phyloP scores from a whole-genome alignment of 306 rosid genomes.

The Trifolium fragiferum region DNA sequence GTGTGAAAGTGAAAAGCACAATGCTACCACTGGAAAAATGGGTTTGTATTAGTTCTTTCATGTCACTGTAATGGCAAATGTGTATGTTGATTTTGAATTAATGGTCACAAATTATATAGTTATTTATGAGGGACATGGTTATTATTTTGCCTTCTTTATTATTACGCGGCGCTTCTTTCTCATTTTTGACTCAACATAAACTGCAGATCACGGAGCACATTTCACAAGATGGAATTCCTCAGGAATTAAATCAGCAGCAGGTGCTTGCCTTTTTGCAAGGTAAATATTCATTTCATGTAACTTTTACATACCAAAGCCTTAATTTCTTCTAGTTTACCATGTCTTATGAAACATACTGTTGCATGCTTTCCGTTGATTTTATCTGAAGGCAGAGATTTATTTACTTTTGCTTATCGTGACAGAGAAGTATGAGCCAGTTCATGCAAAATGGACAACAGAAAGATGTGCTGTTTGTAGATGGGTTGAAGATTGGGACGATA shows the following conservation, averaged over 20 bases:
- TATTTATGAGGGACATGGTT: conserved; percentile 4
- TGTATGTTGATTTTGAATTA: conserved; percentile 28
- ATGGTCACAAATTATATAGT: conserved; percentile 31
- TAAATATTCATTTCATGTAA: conserved; percentile 43
- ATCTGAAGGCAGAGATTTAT: conserved; percentile 30
- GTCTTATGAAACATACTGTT: conserved; percentile 22
- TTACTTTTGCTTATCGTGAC: conserved; percentile 47
- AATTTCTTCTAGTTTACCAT: conserved; percentile 27
- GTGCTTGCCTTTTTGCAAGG: conserved; percentile 77
- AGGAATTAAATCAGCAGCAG: conserved; percentile 67
- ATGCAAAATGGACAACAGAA: conserved; percentile 94
- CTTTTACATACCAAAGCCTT: conserved; percentile 34
- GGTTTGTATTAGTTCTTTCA: conserved; percentile 62
- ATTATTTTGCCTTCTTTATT: conserved; percentile 13
- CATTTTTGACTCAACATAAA: conserved; percentile 40
- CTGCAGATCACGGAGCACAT: conserved; percentile 72
- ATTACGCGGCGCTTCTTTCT: conserved; percentile 29
- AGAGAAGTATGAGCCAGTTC: conserved; percentile 86
- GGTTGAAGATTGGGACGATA: conserved; percentile 98
- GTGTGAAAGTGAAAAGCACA: conserved; percentile 89
- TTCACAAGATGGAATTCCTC: conserved; percentile 56
- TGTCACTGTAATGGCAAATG: conserved; percentile 11
- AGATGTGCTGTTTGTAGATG: conserved; percentile 98
- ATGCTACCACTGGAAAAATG: conserved; percentile 91
- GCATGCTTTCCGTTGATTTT: conserved; percentile 35